Percentiles rank a stretch among this genome's conserved stretches.
Conservation (phyloP, 2,329 filamentous ascomycete species). For the Thielaviopsis euricoi region DNA sequence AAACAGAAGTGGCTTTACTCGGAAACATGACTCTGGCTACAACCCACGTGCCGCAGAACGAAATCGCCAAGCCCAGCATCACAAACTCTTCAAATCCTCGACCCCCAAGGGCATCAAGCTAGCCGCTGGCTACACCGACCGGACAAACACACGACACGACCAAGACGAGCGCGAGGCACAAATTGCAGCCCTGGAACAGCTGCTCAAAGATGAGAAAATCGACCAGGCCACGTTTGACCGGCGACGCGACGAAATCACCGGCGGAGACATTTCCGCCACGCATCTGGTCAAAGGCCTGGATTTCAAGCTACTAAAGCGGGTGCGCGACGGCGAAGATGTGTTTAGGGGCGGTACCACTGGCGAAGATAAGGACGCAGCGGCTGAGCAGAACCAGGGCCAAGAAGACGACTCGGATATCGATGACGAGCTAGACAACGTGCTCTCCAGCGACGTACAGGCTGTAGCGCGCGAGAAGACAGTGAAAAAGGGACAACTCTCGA, state of each 20-base stretch:
- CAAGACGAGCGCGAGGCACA: conserved; percentile 41
- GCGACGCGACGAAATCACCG: conserved; percentile 59
- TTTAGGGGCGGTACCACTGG: conserved; percentile 21
- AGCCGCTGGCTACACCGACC: conserved; percentile 68
- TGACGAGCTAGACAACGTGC: conserved; percentile 45
- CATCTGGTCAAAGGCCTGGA: conserved; percentile 89
- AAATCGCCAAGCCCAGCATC: conserved; percentile 34
- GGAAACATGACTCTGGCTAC: conserved; percentile 22
- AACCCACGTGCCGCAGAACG: conserved; percentile 31
- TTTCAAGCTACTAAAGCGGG: conserved; percentile 57
- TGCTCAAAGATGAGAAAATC: conserved; percentile 70
- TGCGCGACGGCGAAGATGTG: conserved; percentile 54
- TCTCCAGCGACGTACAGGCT: conserved; percentile 36
- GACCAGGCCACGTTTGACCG: conserved; percentile 64
- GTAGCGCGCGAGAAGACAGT: conserved; percentile 32
- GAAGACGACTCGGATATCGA: conserved; percentile 32
- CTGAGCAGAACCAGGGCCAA: conserved; percentile 29
- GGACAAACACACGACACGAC: conserved; percentile 47
- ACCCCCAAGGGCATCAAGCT: conserved; percentile 73
- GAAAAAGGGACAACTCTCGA: conserved; percentile 43
- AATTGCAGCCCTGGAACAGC: conserved; percentile 64
- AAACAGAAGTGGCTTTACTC: background rate
- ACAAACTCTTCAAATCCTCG: conserved; percentile 62
- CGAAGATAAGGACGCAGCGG: conserved; percentile 15
- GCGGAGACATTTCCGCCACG: conserved; percentile 64